Evolutionary conservation across 768 basidiomycete species (phyloP).

Genomic region (Postia placenta): DNA sequence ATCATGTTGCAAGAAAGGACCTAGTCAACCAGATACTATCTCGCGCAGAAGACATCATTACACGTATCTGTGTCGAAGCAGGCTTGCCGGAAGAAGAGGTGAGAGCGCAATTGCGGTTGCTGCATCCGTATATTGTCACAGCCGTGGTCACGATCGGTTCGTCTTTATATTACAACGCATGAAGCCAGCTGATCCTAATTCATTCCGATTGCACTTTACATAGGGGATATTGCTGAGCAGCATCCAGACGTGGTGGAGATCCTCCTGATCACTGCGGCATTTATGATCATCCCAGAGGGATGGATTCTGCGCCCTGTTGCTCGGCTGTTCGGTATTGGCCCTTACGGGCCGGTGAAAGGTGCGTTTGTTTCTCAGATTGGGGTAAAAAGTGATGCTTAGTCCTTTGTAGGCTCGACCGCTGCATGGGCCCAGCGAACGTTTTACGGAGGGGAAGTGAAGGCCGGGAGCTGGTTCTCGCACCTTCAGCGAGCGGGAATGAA

Average conservation of each 20-base stretch:
- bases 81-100: slow-evolving; percentile 22
- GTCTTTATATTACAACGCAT: not conserved
- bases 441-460: slow-evolving; percentile 24
- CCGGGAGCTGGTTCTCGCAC: slow-evolving; percentile 29
- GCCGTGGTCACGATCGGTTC: not conserved
- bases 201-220: not conserved
- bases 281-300: slow-evolving; percentile 25
- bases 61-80: slow-evolving; percentile 16
- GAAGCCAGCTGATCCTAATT: not conserved
- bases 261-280: slow-evolving; percentile 17
- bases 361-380: not conserved
- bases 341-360: slow-evolving; percentile 20
- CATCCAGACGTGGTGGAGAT: slow-evolving; percentile 25
- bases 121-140: slow-evolving; percentile 21
- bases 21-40: slow-evolving; percentile 19
- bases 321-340: slow-evolving; percentile 31
- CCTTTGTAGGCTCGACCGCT: slow-evolving; percentile 25
- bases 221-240: slow-evolving; percentile 32
- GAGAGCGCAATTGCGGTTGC: slow-evolving; percentile 14
- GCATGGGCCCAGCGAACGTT: slow-evolving; percentile 32
- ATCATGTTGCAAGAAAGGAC: slow-evolving; percentile 21
- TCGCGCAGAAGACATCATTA: slow-evolving; percentile 21
- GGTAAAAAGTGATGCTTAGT: not conserved
- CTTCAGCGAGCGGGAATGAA: slow-evolving; percentile 27
- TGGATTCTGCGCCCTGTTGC: slow-evolving; percentile 27